Conservation (phyloP, 106 monocot species). For the Acanthochlamys bracteata region DNA sequence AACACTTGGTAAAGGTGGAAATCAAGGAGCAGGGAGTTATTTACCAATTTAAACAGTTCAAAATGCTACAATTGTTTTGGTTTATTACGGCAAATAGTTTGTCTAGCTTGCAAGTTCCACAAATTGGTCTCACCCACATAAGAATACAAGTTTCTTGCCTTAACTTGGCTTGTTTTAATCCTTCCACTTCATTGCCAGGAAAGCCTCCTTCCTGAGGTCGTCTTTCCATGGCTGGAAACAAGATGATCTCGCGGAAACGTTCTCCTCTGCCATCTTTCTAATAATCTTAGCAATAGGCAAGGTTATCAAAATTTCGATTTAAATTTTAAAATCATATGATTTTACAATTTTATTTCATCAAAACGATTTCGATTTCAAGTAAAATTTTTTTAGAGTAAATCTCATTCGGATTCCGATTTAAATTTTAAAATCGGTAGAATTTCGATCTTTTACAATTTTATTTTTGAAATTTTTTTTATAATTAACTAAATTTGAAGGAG, state of each 20-base stretch:
- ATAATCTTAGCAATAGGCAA: background rate
- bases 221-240: background rate
- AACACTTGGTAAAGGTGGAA: slow-evolving; percentile 10
- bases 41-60: slow-evolving; percentile 17
- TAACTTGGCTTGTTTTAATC: background rate
- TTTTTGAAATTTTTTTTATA: too few relatives aligned
- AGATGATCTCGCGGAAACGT: background rate
- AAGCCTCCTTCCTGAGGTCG: background rate
- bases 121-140: slow-evolving; percentile 2
- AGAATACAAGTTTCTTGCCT: background rate
- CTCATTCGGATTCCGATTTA: too few relatives aligned
- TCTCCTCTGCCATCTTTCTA: slow-evolving; percentile 4
- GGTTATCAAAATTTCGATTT: too few relatives aligned
- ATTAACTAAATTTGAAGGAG: too few relatives aligned
- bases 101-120: background rate
- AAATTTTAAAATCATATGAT: too few relatives aligned
- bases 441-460: too few relatives aligned
- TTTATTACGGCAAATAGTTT: background rate
- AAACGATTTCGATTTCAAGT: too few relatives aligned
- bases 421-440: too few relatives aligned
- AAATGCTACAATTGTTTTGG: background rate
- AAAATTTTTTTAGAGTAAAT: too few relatives aligned
- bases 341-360: too few relatives aligned
- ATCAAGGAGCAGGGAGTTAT: slow-evolving; percentile 17
- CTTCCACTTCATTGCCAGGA: background rate